These are phyloP conservation scores for Amaranthus cruentus DNA, from an alignment of 148 eudicot genomes.

Conservation along the genomic window DNA sequence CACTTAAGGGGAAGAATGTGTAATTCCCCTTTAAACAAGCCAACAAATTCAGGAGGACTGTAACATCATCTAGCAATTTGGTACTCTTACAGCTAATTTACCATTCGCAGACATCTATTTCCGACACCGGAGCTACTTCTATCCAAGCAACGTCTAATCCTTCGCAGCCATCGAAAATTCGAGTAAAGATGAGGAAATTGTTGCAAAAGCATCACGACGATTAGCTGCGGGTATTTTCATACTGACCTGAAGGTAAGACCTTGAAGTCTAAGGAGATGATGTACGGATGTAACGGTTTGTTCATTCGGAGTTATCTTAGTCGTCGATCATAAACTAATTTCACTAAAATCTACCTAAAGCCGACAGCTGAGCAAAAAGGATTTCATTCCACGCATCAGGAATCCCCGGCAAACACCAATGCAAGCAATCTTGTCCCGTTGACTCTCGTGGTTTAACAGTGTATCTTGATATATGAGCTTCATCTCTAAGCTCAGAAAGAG, in stretches of 20 bases:
- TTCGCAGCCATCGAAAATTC: neutral
- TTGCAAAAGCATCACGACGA: neutral
- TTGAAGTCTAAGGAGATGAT: neutral
- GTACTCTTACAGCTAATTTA: neutral
- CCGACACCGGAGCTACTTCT: neutral
- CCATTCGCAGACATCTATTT: neutral
- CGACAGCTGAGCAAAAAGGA: conserved; percentile 52
- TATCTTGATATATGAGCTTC: conserved; percentile 70
- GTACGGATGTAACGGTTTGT: neutral
- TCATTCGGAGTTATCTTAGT: neutral
- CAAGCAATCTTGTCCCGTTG: conserved; percentile 66
- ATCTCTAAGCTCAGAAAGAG: conserved; percentile 64
- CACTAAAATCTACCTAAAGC: conserved; percentile 9
- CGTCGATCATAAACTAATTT: neutral
- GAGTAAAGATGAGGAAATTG: neutral
- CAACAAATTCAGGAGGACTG: neutral
- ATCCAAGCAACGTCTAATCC: neutral
- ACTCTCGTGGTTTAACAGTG: conserved; percentile 40
- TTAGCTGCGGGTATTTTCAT: neutral
- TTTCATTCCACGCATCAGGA: conserved; percentile 77
- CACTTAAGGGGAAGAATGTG: neutral
- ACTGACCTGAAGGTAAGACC: neutral
- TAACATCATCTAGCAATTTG: neutral
- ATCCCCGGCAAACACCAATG: conserved; percentile 86
- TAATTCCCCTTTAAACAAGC: neutral